Conservation (phyloP, 2,329 filamentous ascomycete species). For the Helotiales sp. region DNA sequence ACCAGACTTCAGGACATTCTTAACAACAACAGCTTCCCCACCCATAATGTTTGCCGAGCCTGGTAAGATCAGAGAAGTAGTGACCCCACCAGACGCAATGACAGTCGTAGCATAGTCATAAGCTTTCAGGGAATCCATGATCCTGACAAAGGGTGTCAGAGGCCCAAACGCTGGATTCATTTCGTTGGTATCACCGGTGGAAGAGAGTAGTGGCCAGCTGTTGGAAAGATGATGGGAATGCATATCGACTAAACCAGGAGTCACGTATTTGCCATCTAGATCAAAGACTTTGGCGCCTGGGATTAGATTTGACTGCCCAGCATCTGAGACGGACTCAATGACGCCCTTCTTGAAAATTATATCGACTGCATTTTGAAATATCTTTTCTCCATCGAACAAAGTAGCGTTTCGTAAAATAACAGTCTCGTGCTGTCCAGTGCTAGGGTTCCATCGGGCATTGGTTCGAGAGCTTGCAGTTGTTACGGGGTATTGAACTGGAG, state of each 20-base stretch:
- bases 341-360: slow-evolving; percentile 48
- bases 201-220: slow-evolving; percentile 44
- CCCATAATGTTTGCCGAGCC: slow-evolving; percentile 52
- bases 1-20: slow-evolving; percentile 47
- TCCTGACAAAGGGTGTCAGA: slow-evolving; percentile 47
- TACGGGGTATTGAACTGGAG: slow-evolving; percentile 36
- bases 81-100: slow-evolving; percentile 52
- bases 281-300: slow-evolving; percentile 38
- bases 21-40: slow-evolving; percentile 51
- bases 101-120: slow-evolving; percentile 47
- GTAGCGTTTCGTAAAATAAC: slow-evolving; percentile 49
- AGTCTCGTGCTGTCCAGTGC: slow-evolving; percentile 46
- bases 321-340: slow-evolving; percentile 41
- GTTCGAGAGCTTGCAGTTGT: slow-evolving; percentile 31
- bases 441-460: slow-evolving; percentile 50
- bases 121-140: slow-evolving; percentile 49
- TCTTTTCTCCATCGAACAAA: slow-evolving; percentile 50
- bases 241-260: slow-evolving; percentile 52
- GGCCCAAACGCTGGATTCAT: slow-evolving; percentile 42
- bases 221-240: slow-evolving; percentile 50
- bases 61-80: slow-evolving; percentile 52
- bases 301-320: slow-evolving; percentile 24
- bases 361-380: slow-evolving; percentile 45
- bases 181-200: slow-evolving; percentile 48
- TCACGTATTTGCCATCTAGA: slow-evolving; percentile 48